A percentile compares a stretch with the other conserved stretches of the same genome.
Evolutionary conservation across 495 filamentous ascomycete species (phyloP).

Genomic region (Aspergillus nanangensis): DNA sequence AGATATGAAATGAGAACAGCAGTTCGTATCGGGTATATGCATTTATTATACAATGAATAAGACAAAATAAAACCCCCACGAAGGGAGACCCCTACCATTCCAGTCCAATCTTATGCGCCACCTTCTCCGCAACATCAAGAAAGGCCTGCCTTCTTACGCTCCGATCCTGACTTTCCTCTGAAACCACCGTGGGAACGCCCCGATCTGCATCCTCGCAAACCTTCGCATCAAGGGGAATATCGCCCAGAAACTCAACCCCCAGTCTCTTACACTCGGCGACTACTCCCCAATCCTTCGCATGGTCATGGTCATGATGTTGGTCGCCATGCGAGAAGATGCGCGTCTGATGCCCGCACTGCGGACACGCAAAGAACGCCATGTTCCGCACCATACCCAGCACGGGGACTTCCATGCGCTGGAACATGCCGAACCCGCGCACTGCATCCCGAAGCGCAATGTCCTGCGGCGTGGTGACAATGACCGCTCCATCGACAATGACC

Average conservation of each 20-base stretch:
- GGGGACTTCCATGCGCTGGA: slow-evolving; percentile 70
- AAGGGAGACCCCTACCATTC: slow-evolving; percentile 12
- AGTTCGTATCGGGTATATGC: neutral
- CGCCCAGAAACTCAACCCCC: slow-evolving; percentile 72
- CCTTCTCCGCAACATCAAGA: slow-evolving; percentile 58
- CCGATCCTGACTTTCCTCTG: slow-evolving; percentile 72
- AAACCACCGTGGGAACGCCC: slow-evolving; percentile 86
- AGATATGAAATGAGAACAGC: no score
- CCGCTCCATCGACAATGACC: slow-evolving; percentile 73
- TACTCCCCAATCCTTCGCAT: slow-evolving; percentile 44
- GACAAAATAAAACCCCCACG: no score
- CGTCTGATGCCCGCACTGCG: slow-evolving; percentile 68
- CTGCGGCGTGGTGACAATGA: slow-evolving; percentile 94
- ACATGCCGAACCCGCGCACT: slow-evolving; percentile 86
- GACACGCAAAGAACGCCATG: slow-evolving; percentile 85
- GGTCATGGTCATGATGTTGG: slow-evolving; percentile 20
- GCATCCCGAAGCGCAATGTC: slow-evolving; percentile 86
- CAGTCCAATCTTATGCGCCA: slow-evolving; percentile 49
- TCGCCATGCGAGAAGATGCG: slow-evolving; percentile 64
- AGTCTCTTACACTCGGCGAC: slow-evolving; percentile 56
- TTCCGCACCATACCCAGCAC: slow-evolving; percentile 95
- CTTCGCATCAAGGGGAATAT: slow-evolving; percentile 81
- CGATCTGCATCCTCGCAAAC: slow-evolving; percentile 88
- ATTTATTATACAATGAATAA: neutral
- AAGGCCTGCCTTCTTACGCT: slow-evolving; percentile 70